Evolutionary conservation across 768 basidiomycete genomes (phyloP).

Genomic region (Podaxis pistillaris): DNA sequence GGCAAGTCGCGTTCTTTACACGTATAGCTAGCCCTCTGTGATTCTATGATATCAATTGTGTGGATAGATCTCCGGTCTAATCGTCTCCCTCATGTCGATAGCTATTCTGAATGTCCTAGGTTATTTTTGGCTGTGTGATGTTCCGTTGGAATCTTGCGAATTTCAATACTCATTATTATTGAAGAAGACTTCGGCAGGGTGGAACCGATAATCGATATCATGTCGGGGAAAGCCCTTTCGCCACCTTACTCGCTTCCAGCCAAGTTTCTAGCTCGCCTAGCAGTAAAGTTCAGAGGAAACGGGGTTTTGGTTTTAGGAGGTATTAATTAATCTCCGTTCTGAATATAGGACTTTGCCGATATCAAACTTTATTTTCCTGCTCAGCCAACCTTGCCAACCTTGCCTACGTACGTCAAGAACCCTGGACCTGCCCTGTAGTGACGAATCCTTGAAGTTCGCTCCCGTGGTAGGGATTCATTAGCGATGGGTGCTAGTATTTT

Average conservation of each 20-base stretch:
- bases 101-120: not conserved
- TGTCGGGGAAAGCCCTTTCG: not conserved
- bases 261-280: not conserved
- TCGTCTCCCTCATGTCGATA: no score
- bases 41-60: no score
- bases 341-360: not conserved
- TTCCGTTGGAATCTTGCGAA: slow-evolving; percentile 9
- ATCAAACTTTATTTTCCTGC: slow-evolving; percentile 10
- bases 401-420: not conserved
- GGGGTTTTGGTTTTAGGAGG: slow-evolving; percentile 3
- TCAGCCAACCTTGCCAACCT: slow-evolving; percentile 8
- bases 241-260: slow-evolving; percentile 2
- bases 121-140: slow-evolving; percentile 2
- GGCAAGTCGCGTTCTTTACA: no score
- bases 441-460: not conserved
- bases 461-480: not conserved
- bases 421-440: not conserved
- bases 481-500: not conserved
- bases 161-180: not conserved
- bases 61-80: no score
- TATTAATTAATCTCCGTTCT: not conserved
- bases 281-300: slow-evolving; percentile 8
- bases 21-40: no score
- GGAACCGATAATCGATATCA: slow-evolving; percentile 2
- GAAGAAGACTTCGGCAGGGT: not conserved